phyloP scores from a whole-genome alignment of 2,329 filamentous ascomycete species.

The Penicillium oxalicum region DNA sequence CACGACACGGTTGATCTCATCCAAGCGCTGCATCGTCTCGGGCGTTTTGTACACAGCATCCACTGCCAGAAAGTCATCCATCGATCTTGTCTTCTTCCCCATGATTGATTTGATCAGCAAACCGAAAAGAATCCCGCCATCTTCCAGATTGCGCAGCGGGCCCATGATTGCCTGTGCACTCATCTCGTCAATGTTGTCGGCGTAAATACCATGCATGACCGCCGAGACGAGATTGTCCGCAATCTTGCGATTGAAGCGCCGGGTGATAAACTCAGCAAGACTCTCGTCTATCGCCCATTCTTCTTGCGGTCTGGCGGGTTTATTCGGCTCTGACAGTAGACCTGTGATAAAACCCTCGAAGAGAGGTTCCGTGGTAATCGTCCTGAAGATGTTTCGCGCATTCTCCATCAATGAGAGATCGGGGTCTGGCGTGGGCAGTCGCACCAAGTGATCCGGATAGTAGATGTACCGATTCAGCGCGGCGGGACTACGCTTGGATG shows the following conservation, averaged over 20 bases:
- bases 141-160: constrained; percentile 45
- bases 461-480: constrained; percentile 71
- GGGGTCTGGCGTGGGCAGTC: constrained; percentile 47
- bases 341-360: constrained; percentile 45
- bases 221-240: constrained; percentile 72
- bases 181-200: constrained; percentile 75
- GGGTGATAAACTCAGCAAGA: constrained; percentile 59
- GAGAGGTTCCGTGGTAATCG: constrained; percentile 49
- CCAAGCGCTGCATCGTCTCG: neutral
- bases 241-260: constrained; percentile 50
- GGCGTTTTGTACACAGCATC: constrained; percentile 5
- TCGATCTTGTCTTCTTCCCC: constrained; percentile 7
- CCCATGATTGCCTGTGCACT: constrained; percentile 63
- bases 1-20: constrained; percentile 12
- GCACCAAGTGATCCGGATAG: constrained; percentile 76
- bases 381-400: constrained; percentile 27
- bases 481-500: constrained; percentile 45
- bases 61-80: constrained; percentile 28
- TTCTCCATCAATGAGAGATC: constrained; percentile 17
- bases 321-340: constrained; percentile 28
- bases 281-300: constrained; percentile 57
- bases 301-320: constrained; percentile 27
- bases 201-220: constrained; percentile 80
- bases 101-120: constrained; percentile 9
- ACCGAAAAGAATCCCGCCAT: constrained; percentile 14